phyloP scores from a whole-genome alignment of 352 stramenopile species.

The Globisporangium cystogenes region DNA sequence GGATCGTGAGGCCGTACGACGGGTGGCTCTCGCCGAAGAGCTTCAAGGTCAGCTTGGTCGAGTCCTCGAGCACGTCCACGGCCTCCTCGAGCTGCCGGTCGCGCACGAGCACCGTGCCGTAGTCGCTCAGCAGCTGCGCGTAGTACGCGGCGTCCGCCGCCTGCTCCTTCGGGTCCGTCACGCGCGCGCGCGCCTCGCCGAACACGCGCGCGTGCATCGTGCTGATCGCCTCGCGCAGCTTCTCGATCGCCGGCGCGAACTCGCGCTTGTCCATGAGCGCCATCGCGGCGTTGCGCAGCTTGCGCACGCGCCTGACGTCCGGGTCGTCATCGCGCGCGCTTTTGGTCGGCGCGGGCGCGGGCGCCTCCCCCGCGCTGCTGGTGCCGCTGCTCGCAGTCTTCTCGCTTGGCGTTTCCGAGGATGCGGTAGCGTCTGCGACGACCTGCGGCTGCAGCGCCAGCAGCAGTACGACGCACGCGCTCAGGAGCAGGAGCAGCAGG shows the following conservation, averaged over 20 bases:
- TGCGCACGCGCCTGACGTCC: slow-evolving; percentile 54
- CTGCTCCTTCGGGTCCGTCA: slow-evolving; percentile 51
- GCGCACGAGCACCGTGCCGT: slow-evolving; percentile 67
- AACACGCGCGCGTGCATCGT: slow-evolving; percentile 71
- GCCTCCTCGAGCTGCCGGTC: slow-evolving; percentile 72
- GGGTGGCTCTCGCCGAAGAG: slow-evolving; percentile 80
- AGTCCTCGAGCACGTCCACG: slow-evolving; percentile 71
- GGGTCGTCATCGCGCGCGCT: slow-evolving; percentile 31
- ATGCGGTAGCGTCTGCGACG: slow-evolving; percentile 5
- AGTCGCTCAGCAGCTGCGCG: slow-evolving; percentile 75
- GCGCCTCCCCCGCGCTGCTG: not conserved
- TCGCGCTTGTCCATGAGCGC: slow-evolving; percentile 60
- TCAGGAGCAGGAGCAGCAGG: slow-evolving; percentile 3
- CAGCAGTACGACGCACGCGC: slow-evolving; percentile 13
- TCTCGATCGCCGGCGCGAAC: slow-evolving; percentile 45
- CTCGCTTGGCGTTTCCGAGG: slow-evolving; percentile 1
- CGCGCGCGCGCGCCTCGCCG: slow-evolving; percentile 29
- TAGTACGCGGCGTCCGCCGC: slow-evolving; percentile 72
- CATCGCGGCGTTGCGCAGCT: slow-evolving; percentile 70
- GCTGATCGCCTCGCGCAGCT: slow-evolving; percentile 61
- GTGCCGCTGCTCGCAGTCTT: slow-evolving; percentile 3
- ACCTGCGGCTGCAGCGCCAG: slow-evolving; percentile 15
- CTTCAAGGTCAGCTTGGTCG: slow-evolving; percentile 61
- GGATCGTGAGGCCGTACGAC: slow-evolving; percentile 65
- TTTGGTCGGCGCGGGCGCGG: slow-evolving; percentile 2